phyloP scores from a whole-genome alignment of 495 filamentous ascomycete genomes.

The Lasiosphaeris hirsuta region DNA sequence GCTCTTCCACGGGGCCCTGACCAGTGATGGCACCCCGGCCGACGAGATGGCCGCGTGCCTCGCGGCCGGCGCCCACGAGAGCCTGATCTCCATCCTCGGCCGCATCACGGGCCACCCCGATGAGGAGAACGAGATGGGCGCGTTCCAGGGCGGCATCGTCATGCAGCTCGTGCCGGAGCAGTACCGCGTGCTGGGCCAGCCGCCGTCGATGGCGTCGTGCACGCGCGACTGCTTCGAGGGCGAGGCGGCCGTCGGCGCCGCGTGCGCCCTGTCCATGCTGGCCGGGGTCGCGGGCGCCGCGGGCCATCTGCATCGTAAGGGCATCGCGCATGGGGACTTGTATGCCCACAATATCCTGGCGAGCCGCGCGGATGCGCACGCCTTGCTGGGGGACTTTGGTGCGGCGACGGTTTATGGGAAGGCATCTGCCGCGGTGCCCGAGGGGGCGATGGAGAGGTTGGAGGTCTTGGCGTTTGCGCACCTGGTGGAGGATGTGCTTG shows the following conservation, averaged over 20 bases:
- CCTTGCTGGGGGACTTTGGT: conserved; percentile 42
- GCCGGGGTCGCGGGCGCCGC: conserved; percentile 38
- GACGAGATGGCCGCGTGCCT: conserved; percentile 45
- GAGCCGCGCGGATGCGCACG: conserved; percentile 34
- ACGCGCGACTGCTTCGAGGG: conserved; percentile 37
- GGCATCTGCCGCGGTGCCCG: conserved; percentile 6
- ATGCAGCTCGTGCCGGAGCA: conserved; percentile 32
- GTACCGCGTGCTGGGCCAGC: conserved; percentile 28
- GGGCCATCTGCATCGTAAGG: conserved; percentile 38
- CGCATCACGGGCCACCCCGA: conserved; percentile 40
- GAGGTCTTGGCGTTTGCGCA: conserved; percentile 47
- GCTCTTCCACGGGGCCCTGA: conserved; percentile 40
- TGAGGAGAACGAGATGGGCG: conserved; percentile 9
- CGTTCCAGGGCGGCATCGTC: conserved; percentile 37
- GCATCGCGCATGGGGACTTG: conserved; percentile 42
- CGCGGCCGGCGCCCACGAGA: conserved; percentile 42
- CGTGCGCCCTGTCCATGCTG: conserved; percentile 33
- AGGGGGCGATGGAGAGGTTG: conserved; percentile 33
- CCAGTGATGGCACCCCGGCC: conserved; percentile 39
- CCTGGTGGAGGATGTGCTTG: conserved; percentile 40
- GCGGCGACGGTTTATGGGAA: conserved; percentile 44
- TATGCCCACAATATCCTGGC: conserved; percentile 45
- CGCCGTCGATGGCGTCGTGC: conserved; percentile 31
- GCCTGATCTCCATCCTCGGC: conserved; percentile 42
- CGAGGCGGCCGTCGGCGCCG: conserved; percentile 23